Percentiles rank a stretch among this genome's conserved stretches.
Conservation (phyloP, 2,329 filamentous ascomycete species). For the Trichoderma aggressivum region DNA sequence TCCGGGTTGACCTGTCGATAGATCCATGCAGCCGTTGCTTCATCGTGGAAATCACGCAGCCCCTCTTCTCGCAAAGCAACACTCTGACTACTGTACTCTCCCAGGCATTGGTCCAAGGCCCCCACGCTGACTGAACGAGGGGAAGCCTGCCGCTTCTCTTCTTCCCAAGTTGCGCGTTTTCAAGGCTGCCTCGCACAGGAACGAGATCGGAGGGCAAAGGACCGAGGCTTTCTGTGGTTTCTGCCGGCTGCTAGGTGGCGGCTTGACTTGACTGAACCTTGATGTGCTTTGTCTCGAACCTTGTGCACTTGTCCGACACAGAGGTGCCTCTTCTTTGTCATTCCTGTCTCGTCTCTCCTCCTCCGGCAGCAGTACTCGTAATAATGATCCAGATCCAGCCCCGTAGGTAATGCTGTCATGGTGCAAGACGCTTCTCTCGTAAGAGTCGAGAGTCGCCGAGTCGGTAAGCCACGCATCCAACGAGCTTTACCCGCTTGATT, state of each 20-base stretch:
- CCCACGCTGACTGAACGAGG: constrained; percentile 12
- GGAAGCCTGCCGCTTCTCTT: background rate
- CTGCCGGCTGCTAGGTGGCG: background rate
- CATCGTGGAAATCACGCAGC: constrained; percentile 15
- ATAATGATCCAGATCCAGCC: no score
- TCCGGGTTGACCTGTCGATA: background rate
- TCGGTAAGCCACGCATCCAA: background rate
- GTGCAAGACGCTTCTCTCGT: background rate
- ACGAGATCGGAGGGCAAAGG: background rate
- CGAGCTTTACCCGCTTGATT: constrained; percentile 11
- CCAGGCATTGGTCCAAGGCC: background rate
- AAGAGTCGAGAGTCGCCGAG: background rate
- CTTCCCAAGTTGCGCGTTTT: background rate
- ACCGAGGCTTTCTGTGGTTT: background rate
- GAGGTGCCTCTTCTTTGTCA: background rate
- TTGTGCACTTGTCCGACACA: background rate
- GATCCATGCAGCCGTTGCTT: constrained; percentile 1
- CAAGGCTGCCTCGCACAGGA: background rate
- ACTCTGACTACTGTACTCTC: background rate
- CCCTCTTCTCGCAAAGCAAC: background rate
- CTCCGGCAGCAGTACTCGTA: background rate
- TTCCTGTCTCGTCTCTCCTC: background rate
- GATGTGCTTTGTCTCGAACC: background rate
- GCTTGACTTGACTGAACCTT: background rate
- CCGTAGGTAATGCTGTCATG: background rate